Conservation (phyloP, 2,329 filamentous ascomycete species). For the Sphaerulina musiva region DNA sequence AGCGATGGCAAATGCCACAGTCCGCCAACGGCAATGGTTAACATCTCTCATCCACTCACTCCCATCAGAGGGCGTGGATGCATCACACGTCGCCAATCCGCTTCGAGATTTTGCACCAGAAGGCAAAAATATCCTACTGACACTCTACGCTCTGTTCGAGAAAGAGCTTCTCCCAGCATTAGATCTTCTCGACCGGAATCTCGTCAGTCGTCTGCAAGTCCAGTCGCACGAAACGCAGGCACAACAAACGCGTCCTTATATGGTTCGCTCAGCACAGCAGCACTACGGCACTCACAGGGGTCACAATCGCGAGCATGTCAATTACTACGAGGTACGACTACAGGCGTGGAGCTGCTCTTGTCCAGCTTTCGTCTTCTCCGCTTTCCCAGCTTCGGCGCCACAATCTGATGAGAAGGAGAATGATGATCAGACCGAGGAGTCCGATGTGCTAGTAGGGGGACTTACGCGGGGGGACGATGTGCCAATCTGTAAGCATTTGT, state of each 20-base stretch:
- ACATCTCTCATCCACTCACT: constrained; percentile 27
- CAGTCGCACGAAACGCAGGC: background rate
- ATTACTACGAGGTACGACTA: constrained; percentile 72
- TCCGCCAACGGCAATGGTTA: constrained; percentile 22
- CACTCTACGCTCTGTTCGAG: constrained; percentile 79
- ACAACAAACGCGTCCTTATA: constrained; percentile 41
- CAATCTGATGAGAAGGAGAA: background rate
- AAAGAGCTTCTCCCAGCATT: constrained; percentile 74
- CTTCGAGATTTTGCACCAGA: constrained; percentile 28
- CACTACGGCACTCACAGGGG: constrained; percentile 18
- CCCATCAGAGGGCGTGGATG: constrained; percentile 22
- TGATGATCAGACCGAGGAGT: background rate
- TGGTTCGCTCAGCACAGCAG: constrained; percentile 56
- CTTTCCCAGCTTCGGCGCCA: constrained; percentile 47
- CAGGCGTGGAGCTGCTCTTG: constrained; percentile 83
- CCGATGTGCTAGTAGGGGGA: constrained; percentile 43
- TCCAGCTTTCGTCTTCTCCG: constrained; percentile 70
- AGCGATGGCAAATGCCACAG: constrained; percentile 3
- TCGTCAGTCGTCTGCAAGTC: constrained; percentile 53
- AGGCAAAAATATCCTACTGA: constrained; percentile 53
- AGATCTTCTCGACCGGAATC: constrained; percentile 73
- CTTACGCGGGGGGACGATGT: constrained; percentile 39
- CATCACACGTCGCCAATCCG: constrained; percentile 39
- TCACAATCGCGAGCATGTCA: constrained; percentile 24
- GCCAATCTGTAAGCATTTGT: constrained; percentile 76